These are phyloP conservation scores for Eucalyptus erythrocorys DNA, from an alignment of 345 rosid genomes.

Conservation along the genomic window DNA sequence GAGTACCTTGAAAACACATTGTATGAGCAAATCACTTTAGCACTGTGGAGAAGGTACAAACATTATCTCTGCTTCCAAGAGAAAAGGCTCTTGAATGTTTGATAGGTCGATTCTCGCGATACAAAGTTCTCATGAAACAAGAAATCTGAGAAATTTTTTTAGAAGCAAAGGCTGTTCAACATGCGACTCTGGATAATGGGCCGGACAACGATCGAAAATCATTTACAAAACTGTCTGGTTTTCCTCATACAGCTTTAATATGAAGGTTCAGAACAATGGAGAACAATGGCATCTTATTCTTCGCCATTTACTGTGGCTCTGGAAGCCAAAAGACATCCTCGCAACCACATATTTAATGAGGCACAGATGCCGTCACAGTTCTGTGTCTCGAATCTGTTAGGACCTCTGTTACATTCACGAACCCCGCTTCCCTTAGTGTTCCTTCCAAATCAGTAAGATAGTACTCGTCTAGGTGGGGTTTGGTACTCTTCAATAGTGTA, in stretches of 20 bases:
- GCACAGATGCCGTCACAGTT: constrained; percentile 39
- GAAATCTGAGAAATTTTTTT: neutral
- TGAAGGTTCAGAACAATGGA: neutral
- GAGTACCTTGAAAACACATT: neutral
- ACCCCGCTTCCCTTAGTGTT: constrained; percentile 31
- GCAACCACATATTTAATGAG: neutral
- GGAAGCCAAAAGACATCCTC: neutral
- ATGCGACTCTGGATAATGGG: neutral
- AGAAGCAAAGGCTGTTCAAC: neutral
- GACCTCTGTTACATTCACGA: constrained; percentile 16
- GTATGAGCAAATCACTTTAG: neutral
- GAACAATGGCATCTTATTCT: neutral
- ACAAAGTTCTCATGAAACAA: neutral
- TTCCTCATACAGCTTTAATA: neutral
- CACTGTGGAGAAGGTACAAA: neutral
- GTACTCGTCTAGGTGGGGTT: constrained; percentile 48
- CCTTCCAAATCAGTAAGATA: constrained; percentile 39
- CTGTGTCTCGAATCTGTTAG: constrained; percentile 48
- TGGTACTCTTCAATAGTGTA: constrained; percentile 48
- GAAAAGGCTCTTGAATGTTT: neutral
- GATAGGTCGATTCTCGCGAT: neutral
- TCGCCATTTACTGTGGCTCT: neutral
- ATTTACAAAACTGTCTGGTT: neutral
- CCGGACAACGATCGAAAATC: neutral
- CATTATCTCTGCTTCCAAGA: neutral